phyloP scores from a whole-genome alignment of 768 basidiomycete genomes.

The Tremella fuciformis region DNA sequence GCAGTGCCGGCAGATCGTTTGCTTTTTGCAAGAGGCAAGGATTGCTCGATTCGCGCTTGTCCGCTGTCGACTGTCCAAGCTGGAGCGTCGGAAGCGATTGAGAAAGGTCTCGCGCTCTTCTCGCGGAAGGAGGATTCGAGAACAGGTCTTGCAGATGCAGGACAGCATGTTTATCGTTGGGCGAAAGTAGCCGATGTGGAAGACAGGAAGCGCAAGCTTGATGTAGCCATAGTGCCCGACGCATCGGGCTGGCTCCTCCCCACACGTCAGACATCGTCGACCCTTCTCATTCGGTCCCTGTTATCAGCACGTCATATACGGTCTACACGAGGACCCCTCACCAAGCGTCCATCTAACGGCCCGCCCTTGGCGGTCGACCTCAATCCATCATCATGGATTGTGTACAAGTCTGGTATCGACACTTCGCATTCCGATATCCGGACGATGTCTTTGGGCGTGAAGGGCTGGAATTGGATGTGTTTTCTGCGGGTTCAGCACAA shows the following conservation, averaged over 20 bases:
- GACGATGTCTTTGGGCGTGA: slow-evolving; percentile 93
- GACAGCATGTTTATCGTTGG: slow-evolving; percentile 90
- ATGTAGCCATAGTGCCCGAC: slow-evolving; percentile 99
- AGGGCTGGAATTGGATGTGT: slow-evolving; percentile 89
- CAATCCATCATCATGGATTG: slow-evolving; percentile 54
- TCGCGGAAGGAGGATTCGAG: slow-evolving; percentile 83
- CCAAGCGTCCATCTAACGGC: slow-evolving; percentile 85
- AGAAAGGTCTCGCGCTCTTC: slow-evolving; percentile 78
- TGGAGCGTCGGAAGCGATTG: slow-evolving; percentile 82
- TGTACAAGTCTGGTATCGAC: slow-evolving; percentile 87
- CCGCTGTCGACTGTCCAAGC: slow-evolving; percentile 88
- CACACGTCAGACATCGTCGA: slow-evolving; percentile 91
- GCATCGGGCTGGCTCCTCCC: slow-evolving; percentile 84
- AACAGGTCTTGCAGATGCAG: slow-evolving; percentile 96
- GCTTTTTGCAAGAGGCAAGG: slow-evolving; percentile 80
- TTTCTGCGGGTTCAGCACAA: slow-evolving; percentile 60
- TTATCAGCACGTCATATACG: background rate
- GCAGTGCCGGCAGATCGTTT: slow-evolving; percentile 88
- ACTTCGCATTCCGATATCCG: slow-evolving; percentile 95
- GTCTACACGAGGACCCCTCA: slow-evolving; percentile 54
- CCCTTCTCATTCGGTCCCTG: slow-evolving; percentile 94
- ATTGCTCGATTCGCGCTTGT: slow-evolving; percentile 78
- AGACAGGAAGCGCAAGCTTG: slow-evolving; percentile 92
- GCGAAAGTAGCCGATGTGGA: slow-evolving; percentile 98
- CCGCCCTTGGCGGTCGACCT: slow-evolving; percentile 85